Evolutionary conservation across 1,284 basidiomycete genomes (phyloP), one percentile per base, ranked within the genome.

Genomic region (Schizophyllum amplum): DNA sequence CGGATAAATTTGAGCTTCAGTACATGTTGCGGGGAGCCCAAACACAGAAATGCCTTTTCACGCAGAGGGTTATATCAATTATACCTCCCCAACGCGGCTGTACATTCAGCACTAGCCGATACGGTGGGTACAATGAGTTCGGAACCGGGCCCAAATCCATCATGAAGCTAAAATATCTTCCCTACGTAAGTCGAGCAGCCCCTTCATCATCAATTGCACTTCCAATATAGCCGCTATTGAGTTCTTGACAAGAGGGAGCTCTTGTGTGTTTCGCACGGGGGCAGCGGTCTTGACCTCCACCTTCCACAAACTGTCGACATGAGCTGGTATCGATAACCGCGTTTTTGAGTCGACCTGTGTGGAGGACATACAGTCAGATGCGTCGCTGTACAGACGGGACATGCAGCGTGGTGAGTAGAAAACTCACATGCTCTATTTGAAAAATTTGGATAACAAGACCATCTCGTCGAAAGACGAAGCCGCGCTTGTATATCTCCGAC

Each of bases 201-300:
- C 87, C 64, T 90, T 90, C 87, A 91, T 90, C 51, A 90, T 73
- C 20, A 81, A 72, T 65, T 91, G 89, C 5, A 91, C 83, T 60
- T 90, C 85, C 0, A 90, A 75, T 1, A 91, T 84, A 1, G 84
- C 83, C 13, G 89, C 83, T 24, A 88, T 81, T 7, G 80, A 78
- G 7, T 42, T 42, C 5, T 78, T 75, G 59, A 74, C 78, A 11
- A 90, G 72, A 2, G 84, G 82, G 3, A 76, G 82, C 61, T 88
- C 84, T 64, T 82, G 85, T 1, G 84, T 86, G 56, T 86, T 88
- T 21, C 84, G 78, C 47, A 87, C 82, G 4, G 89, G 89, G 5
- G 77, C 75, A 2, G 87, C 86, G 1, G 87, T 89, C 68, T 87
- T 90, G 51, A 90, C 89, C 70, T 91, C 86, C 33, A 91, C 87